Conservation (phyloP, 176 grass and related monocot genomes). For the Musa acuminata region DNA sequence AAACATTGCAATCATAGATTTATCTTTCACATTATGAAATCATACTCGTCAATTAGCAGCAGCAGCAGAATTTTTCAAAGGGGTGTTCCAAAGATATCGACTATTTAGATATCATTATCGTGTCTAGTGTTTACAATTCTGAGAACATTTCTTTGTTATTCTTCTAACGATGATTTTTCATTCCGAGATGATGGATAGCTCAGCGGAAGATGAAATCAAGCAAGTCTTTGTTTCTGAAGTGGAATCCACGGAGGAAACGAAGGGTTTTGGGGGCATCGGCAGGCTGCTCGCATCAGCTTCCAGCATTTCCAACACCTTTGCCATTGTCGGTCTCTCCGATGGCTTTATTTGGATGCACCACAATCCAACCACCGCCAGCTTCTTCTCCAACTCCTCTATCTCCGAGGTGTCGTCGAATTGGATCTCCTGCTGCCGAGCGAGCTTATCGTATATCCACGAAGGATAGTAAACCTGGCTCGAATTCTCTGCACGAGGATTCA, state of each 20-base stretch:
- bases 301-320: not conserved
- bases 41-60: too few relatives aligned
- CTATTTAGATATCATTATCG: too few relatives aligned
- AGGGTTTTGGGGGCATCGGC: not conserved
- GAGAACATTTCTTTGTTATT: too few relatives aligned
- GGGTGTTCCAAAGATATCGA: too few relatives aligned
- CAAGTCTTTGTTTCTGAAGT: not conserved
- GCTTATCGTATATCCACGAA: constrained; percentile 17
- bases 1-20: too few relatives aligned
- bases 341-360: not conserved
- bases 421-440: not conserved
- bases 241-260: not conserved
- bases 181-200: not conserved
- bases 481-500: not conserved
- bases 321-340: not conserved
- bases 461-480: constrained; percentile 11
- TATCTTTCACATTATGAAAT: too few relatives aligned
- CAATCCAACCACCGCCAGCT: not conserved
- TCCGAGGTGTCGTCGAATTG: not conserved
- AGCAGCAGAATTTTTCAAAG: too few relatives aligned
- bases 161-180: not conserved
- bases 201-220: not conserved
- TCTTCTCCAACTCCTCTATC: not conserved
- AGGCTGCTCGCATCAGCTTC: not conserved
- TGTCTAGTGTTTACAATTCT: too few relatives aligned